Base-by-base conservation (phyloP, 768 basidiomycete species). In the Boletus rubroflammeus region DNA sequence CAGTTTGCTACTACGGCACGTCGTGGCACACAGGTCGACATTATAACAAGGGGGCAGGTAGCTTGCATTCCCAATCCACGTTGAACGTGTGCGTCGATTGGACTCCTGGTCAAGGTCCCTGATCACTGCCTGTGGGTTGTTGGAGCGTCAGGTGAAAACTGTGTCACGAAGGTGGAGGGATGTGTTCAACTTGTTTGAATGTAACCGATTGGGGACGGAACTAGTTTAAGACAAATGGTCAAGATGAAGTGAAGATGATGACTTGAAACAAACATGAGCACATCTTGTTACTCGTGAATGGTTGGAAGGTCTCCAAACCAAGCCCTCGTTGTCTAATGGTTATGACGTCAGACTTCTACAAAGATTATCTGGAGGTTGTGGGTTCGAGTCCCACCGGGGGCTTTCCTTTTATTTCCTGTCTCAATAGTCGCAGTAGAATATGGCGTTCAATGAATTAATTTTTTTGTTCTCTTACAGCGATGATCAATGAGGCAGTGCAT, bases 261-360 rank as follows among this genome's bases (percentile, higher is more conserved):
- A 21, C 11, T 29, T 14, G n/a, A 14, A n/a, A 44, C n/a, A 9
- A 8, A n/a, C n/a, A n/a, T n/a, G n/a, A n/a, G n/a, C n/a, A n/a
- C n/a, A n/a, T n/a, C n/a, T n/a, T n/a, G n/a, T n/a, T n/a, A n/a
- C n/a, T n/a, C n/a, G n/a, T n/a, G n/a, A n/a, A n/a, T n/a, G n/a
- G n/a, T n/a, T n/a, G n/a, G n/a, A n/a, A n/a, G n/a, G n/a, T n/a
- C n/a, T n/a, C n/a, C n/a, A n/a, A n/a, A n/a, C 5, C 28, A 65
- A 58, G 86, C 85, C 85, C 86, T 78, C 79, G 82, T 88, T 85
- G 86, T 87, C 85, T 88, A 87, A 88, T 88, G 86, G 86, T 76
- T 85, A 88, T 88, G 86, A 87, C 86, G 86, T 87, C 86, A 88
- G 86, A 88, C 86, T 88, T 88, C 86, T 88, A 85, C 54, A 81